phyloP scores from a whole-genome alignment of 768 basidiomycete species.

The Russula sp. region DNA sequence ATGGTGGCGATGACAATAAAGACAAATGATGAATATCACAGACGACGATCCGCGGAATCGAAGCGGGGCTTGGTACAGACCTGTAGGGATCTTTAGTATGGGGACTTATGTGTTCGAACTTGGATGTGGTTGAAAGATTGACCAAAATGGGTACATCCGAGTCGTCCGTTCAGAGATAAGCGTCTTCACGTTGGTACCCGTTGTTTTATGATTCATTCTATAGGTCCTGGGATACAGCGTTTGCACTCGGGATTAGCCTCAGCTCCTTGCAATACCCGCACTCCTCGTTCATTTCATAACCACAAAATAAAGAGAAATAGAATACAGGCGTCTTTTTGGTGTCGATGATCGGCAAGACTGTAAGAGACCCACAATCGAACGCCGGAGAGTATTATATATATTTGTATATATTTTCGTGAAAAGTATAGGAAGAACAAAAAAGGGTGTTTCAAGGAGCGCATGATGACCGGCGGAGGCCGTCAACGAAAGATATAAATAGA shows the following conservation, averaged over 20 bases:
- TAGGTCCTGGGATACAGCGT: not conserved
- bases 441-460: slow-evolving; percentile 13
- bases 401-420: slow-evolving; percentile 17
- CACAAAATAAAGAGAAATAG: not conserved
- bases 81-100: not conserved
- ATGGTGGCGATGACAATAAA: not conserved
- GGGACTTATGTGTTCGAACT: not conserved
- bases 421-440: not conserved
- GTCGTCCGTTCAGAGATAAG: not conserved
- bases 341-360: too few relatives aligned
- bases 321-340: not conserved
- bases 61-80: not conserved
- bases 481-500: slow-evolving; percentile 23
- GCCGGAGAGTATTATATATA: slow-evolving; percentile 16
- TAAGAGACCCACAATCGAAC: not conserved
- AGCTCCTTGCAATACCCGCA: not conserved
- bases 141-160: too few relatives aligned
- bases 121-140: not conserved
- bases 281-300: not conserved
- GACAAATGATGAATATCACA: not conserved
- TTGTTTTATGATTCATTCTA: not conserved
- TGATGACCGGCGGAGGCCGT: slow-evolving; percentile 2
- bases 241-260: not conserved
- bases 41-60: not conserved
- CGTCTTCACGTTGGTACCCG: not conserved